Conservation (phyloP, 257 asterid genomes). For the Phtheirospermum japonicum region DNA sequence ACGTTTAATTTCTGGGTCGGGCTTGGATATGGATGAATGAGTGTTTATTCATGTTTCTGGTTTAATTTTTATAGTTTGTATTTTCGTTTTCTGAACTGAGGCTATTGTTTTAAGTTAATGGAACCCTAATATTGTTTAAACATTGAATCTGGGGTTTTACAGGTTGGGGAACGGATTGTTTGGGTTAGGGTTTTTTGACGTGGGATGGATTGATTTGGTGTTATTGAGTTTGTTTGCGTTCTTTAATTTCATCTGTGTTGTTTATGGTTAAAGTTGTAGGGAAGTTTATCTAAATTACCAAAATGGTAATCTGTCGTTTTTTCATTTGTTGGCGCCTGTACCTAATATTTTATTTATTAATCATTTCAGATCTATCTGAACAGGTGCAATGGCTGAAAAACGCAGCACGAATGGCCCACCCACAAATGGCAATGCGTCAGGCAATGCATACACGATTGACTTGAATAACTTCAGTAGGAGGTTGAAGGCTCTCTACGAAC, state of each 20-base stretch:
- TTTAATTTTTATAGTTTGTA: background rate
- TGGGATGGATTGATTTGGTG: background rate
- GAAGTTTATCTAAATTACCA: background rate
- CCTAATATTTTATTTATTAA: background rate
- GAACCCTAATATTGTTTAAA: conserved; percentile 17
- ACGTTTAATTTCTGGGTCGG: background rate
- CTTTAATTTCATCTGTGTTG: background rate
- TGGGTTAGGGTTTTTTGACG: conserved; percentile 11
- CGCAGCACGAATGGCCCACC: conserved; percentile 36
- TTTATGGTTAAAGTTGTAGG: too few relatives aligned
- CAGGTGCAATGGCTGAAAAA: conserved; percentile 45
- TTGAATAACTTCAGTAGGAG: conserved; percentile 46
- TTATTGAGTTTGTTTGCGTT: background rate
- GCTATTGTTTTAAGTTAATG: conserved; percentile 1
- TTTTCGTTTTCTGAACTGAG: background rate
- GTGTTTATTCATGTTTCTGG: background rate
- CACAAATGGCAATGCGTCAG: conserved; percentile 35
- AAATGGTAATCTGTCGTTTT: background rate
- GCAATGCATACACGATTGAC: conserved; percentile 43
- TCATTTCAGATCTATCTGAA: conserved; percentile 26
- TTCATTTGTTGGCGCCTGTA: background rate
- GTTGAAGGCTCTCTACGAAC: conserved; percentile 47
- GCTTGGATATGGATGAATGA: background rate
- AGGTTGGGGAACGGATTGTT: background rate
- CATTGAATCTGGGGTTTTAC: background rate